Percentiles rank a stretch among this genome's conserved stretches.
These are phyloP conservation scores for Lactarius akahatsu DNA, from an alignment of 768 basidiomycete species.

Conservation along the genomic window DNA sequence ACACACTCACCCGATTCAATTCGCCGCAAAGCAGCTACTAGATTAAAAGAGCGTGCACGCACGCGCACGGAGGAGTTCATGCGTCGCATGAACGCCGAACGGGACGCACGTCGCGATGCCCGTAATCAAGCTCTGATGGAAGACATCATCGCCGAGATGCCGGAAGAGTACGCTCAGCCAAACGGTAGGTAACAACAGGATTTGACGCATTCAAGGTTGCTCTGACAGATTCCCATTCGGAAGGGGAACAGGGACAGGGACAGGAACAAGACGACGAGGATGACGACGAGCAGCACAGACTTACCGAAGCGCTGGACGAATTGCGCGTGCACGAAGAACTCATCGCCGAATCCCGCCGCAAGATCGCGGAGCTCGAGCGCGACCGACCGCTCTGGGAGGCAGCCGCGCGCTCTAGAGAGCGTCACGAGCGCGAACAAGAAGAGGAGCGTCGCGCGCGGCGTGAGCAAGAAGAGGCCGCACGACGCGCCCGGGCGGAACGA, in stretches of 20 bases:
- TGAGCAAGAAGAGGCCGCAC: slow-evolving; percentile 37
- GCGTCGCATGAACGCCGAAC: slow-evolving; percentile 36
- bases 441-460: slow-evolving; percentile 32
- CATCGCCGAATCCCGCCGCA: slow-evolving; percentile 63
- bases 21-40: slow-evolving; percentile 42
- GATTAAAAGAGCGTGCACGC: slow-evolving; percentile 42
- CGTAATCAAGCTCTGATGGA: slow-evolving; percentile 43
- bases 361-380: slow-evolving; percentile 63
- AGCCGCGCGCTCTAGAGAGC: slow-evolving; percentile 39
- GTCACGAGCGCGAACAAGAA: slow-evolving; percentile 33
- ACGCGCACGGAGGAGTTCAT: slow-evolving; percentile 42
- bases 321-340: slow-evolving; percentile 40
- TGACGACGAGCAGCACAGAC: slow-evolving; percentile 24
- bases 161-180: slow-evolving; percentile 17
- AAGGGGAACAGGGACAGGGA: not conserved
- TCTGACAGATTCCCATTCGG: not conserved
- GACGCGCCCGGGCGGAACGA: slow-evolving; percentile 37
- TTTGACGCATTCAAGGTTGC: not conserved
- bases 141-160: slow-evolving; percentile 37
- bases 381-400: slow-evolving; percentile 64
- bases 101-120: slow-evolving; percentile 39
- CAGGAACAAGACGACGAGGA: not conserved
- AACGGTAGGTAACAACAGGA: slow-evolving; percentile 7
- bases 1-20: slow-evolving; percentile 46
- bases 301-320: slow-evolving; percentile 30